These are phyloP conservation scores for Mucuna pruriens DNA, from an alignment of 306 rosid species.

Conservation along the genomic window DNA sequence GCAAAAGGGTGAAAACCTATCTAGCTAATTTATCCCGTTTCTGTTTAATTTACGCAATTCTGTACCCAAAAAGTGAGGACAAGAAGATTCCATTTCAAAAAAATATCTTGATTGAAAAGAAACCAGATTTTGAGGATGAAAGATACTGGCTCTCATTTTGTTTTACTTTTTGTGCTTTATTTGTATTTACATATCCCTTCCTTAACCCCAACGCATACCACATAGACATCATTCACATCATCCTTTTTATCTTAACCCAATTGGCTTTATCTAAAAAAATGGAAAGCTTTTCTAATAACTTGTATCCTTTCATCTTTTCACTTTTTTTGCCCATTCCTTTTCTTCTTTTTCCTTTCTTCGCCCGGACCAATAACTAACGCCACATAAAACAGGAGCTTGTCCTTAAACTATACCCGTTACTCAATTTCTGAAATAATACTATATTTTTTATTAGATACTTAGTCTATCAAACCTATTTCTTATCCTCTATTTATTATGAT, in stretches of 20 bases:
- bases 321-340: background rate
- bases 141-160: background rate
- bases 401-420: background rate
- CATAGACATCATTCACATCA: background rate
- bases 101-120: background rate
- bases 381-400: background rate
- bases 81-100: conserved; percentile 16
- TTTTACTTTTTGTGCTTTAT: conserved; percentile 19
- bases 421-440: background rate
- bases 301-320: background rate
- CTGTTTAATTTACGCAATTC: background rate
- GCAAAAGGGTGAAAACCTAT: background rate
- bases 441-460: background rate
- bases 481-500: too few species aligned
- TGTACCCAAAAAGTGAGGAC: conserved; percentile 32
- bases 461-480: background rate
- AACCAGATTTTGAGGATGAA: conserved; percentile 27
- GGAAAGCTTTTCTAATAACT: background rate
- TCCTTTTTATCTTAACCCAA: background rate
- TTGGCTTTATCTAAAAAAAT: background rate
- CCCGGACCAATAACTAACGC: background rate
- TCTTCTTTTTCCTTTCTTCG: background rate
- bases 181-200: background rate
- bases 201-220: background rate
- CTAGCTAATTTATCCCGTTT: background rate